A percentile compares a stretch with the other conserved stretches of the same genome.
Evolutionary conservation across 1,284 basidiomycete genomes (phyloP).

Genomic region (Termitomyces sp.): DNA sequence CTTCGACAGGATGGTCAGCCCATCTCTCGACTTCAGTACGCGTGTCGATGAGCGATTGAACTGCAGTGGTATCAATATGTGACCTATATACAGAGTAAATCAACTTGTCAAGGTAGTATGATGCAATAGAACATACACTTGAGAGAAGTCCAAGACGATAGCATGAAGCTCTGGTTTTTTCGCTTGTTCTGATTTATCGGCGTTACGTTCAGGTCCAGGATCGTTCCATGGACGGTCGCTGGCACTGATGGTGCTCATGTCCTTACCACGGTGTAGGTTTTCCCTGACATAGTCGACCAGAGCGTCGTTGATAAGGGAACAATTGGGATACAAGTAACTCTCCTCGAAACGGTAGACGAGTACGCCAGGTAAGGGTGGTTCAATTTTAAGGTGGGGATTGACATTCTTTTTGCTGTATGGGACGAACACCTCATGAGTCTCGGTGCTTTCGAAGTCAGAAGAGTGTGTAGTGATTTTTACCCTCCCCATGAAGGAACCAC

Average conservation of each 20-base stretch:
- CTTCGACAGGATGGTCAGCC: constrained; percentile 77
- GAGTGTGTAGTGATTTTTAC: constrained; percentile 40
- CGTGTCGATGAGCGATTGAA: constrained; percentile 89
- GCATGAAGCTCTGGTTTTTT: constrained; percentile 73
- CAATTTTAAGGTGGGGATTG: constrained; percentile 70
- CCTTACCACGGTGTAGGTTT: constrained; percentile 72
- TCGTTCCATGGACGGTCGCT: constrained; percentile 95
- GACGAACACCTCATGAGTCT: constrained; percentile 78
- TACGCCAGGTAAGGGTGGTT: constrained; percentile 80
- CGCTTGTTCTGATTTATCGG: constrained; percentile 48
- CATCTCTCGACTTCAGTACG: constrained; percentile 85
- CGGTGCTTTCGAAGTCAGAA: constrained; percentile 24
- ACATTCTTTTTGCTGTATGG: constrained; percentile 66
- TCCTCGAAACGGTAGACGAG: constrained; percentile 94
- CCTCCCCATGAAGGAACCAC: constrained; percentile 87
- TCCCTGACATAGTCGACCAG: constrained; percentile 81
- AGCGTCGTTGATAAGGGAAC: constrained; percentile 70
- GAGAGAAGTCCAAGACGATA: constrained; percentile 88
- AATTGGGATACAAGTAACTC: constrained; percentile 92
- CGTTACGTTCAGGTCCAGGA: constrained; percentile 63
- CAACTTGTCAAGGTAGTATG: background rate
- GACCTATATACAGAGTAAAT: constrained; percentile 37
- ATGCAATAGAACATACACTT: constrained; percentile 53
- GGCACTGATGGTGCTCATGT: constrained; percentile 57
- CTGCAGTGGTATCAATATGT: constrained; percentile 82